A percentile compares a stretch with the other conserved stretches of the same genome.
Conservation (phyloP, 2,329 filamentous ascomycete genomes). For the Erysiphe pulchra region DNA sequence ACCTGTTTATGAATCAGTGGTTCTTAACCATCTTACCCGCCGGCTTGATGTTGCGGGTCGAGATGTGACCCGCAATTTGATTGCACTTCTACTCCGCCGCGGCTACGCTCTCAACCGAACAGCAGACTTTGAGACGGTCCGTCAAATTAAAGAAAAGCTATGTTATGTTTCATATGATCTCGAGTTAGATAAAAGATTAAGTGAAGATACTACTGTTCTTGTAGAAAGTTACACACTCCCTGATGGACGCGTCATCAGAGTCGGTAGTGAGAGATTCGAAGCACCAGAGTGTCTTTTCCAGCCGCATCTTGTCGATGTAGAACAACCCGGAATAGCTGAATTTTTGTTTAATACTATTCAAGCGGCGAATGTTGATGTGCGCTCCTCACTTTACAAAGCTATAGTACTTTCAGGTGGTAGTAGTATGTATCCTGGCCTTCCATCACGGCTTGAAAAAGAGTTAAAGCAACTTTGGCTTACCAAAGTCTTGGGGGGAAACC, state of each 20-base stretch:
- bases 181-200: conserved; percentile 81
- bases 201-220: conserved; percentile 88
- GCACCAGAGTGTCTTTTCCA: conserved; percentile 97
- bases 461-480: conserved; percentile 97
- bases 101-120: conserved; percentile 95
- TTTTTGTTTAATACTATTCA: conserved; percentile 99
- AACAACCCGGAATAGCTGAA: conserved; percentile 88
- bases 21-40: conserved; percentile 87
- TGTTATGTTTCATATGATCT: conserved; percentile 98
- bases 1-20: conserved; percentile 92
- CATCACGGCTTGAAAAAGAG: conserved; percentile 89
- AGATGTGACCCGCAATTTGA: conserved; percentile 95
- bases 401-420: conserved; percentile 90
- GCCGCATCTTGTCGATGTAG: conserved; percentile 89
- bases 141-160: conserved; percentile 98
- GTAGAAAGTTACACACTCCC: conserved; percentile 96
- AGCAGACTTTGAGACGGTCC: conserved; percentile 94
- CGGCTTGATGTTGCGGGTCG: conserved; percentile 86
- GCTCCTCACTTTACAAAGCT: conserved; percentile 83
- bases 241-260: conserved; percentile 83
- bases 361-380: conserved; percentile 79
- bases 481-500: conserved; percentile 68
- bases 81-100: conserved; percentile 73
- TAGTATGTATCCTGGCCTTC: conserved; percentile 96
- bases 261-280: conserved; percentile 93